Percentiles rank a stretch among this genome's conserved stretches.
Evolutionary conservation across 2,329 filamentous ascomycete species (phyloP).

Genomic region (Talaromyces sp.): DNA sequence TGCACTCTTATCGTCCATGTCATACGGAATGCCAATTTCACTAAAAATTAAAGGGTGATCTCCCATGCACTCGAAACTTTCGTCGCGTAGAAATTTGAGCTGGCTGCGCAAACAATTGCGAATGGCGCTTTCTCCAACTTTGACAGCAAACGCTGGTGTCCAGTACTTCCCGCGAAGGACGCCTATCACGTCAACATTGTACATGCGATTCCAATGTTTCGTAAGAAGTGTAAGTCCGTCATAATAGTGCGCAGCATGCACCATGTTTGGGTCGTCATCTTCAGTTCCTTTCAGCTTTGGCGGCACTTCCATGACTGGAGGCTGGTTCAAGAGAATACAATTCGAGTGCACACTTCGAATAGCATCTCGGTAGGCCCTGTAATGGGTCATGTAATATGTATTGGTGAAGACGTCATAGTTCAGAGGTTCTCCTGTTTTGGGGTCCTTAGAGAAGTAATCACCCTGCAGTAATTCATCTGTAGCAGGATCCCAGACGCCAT

Average conservation of each 20-base stretch:
- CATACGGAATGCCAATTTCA: slow-evolving; percentile 96
- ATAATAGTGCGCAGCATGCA: slow-evolving; percentile 94
- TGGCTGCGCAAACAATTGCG: slow-evolving; percentile 90
- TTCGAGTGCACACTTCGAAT: slow-evolving; percentile 73
- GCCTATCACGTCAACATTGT: slow-evolving; percentile 95
- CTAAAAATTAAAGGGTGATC: slow-evolving; percentile 85
- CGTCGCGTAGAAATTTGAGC: slow-evolving; percentile 73
- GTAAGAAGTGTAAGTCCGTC: slow-evolving; percentile 95
- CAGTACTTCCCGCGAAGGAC: slow-evolving; percentile 84
- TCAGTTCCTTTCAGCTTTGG: slow-evolving; percentile 79
- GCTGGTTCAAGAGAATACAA: slow-evolving; percentile 85
- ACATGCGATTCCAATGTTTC: slow-evolving; percentile 95
- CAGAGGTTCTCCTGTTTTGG: slow-evolving; percentile 66
- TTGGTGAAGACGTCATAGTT: slow-evolving; percentile 87
- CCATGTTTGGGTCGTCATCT: slow-evolving; percentile 85
- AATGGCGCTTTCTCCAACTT: slow-evolving; percentile 88
- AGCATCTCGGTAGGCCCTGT: slow-evolving; percentile 68
- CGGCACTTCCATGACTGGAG: slow-evolving; percentile 85
- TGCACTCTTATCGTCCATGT: slow-evolving; percentile 95
- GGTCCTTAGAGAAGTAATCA: slow-evolving; percentile 81
- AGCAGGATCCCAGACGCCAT: slow-evolving; percentile 86
- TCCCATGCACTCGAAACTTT: slow-evolving; percentile 84
- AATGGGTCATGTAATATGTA: slow-evolving; percentile 84
- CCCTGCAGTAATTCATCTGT: slow-evolving; percentile 74
- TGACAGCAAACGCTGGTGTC: slow-evolving; percentile 85